A percentile compares a stretch with the other conserved stretches of the same genome.
Evolutionary conservation across 164 flowering plant species (phyloP).

Genomic region (Pachysandra terminalis): DNA sequence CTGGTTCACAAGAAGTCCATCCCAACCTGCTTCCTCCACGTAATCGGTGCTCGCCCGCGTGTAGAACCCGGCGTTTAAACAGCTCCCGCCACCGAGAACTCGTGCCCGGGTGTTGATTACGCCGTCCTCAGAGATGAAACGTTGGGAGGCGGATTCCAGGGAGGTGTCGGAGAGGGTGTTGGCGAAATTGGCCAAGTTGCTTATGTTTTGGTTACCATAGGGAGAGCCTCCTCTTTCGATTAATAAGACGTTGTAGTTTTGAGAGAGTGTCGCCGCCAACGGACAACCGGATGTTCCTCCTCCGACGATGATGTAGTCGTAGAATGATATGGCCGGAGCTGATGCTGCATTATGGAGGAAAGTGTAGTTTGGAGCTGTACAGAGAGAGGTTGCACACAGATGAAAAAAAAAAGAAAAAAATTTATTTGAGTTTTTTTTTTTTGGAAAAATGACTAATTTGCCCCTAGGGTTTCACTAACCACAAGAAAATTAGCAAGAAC

Average conservation of each 20-base stretch:
- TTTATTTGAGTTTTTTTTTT: too few species aligned
- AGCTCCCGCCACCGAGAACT: constrained; percentile 73
- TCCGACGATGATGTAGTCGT: constrained; percentile 77
- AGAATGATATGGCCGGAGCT: constrained; percentile 37
- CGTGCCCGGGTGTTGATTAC: constrained; percentile 64
- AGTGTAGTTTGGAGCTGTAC: constrained; percentile 53
- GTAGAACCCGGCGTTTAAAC: constrained; percentile 79
- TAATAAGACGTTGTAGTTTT: constrained; percentile 44
- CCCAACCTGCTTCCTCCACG: constrained; percentile 44
- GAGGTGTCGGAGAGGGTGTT: constrained; percentile 36
- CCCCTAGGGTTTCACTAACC: too few species aligned
- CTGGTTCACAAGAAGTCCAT: constrained; percentile 33
- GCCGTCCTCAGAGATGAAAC: constrained; percentile 72
- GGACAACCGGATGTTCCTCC: constrained; percentile 91
- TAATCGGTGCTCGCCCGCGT: constrained; percentile 41
- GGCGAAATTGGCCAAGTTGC: constrained; percentile 34
- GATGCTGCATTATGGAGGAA: constrained; percentile 57
- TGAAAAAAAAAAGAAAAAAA: too few species aligned
- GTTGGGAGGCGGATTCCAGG: constrained; percentile 51
- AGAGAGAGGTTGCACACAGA: not conserved
- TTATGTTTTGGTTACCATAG: constrained; percentile 48
- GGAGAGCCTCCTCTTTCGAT: constrained; percentile 85
- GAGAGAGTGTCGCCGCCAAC: constrained; percentile 77
- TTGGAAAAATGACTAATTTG: too few species aligned
- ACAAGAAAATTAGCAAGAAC: too few species aligned